Base-by-base conservation (phyloP, 2,329 filamentous ascomycete species). In the Venturia nashicola region DNA sequence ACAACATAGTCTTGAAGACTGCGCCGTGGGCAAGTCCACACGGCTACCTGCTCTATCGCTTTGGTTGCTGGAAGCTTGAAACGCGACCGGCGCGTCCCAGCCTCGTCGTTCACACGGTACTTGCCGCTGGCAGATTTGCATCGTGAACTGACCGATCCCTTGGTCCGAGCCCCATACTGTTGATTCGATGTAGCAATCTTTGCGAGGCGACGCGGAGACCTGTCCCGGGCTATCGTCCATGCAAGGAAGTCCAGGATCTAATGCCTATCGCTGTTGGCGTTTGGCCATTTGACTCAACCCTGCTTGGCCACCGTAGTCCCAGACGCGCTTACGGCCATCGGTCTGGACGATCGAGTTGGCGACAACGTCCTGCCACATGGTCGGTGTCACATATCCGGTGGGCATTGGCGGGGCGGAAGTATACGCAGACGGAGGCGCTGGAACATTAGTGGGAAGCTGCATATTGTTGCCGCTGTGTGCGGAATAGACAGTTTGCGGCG, bases 311-410 rank as follows among this genome's bases (percentile, higher is more conserved):
- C 40, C 27, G 55, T 63, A 76, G 64, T 79, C 76, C 71, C 78
- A 78, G 66, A 77, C 72, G 64, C 78, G 72, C 70, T 80, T 80
- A 40, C 76, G 68, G 1, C 76, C 74, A 54, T 75, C 73, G 12
- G 55, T 61, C 32, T 57, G 51, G 12, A 72, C 70, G 65, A 76
- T 73, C 5, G 74, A 75, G 57, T 72, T 76, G 23, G 74, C 74
- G 61, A 80, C 79, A 2, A 77, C 78, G 64, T 80, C 77, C 68
- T 80, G 78, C 78, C 78, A 80, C 78, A 79, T 79, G 44, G 76
- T 75, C 5, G 78, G 78, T n/a, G 78, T 79, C 39, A 80, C 78
- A 61, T 75, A 77, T 44, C 62, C 32, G 54, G 14, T 64, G 23
- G 60, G 57, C 40, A 60, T 61, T 44, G 62, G 18, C 12, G 43